Evolutionary conservation across 495 filamentous ascomycete species (phyloP).

Genomic region (Penicillium lividum): DNA sequence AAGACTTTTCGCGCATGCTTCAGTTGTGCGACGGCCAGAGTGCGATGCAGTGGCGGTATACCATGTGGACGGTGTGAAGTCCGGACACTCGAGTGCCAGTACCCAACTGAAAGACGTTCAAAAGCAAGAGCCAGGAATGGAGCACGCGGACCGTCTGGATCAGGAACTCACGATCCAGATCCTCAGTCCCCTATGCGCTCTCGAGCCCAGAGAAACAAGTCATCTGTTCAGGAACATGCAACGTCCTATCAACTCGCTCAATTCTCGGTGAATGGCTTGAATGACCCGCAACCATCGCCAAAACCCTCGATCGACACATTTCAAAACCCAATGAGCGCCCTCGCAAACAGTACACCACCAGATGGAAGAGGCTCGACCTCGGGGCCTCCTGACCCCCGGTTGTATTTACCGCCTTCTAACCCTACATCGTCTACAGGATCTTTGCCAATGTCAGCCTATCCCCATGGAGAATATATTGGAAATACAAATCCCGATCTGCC

Average conservation of each 20-base stretch:
- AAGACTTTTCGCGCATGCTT: slow-evolving; percentile 55
- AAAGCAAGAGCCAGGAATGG: slow-evolving; percentile 35
- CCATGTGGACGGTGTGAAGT: slow-evolving; percentile 56
- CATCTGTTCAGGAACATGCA: not conserved
- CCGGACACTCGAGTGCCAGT: slow-evolving; percentile 53
- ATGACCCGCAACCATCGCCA: slow-evolving; percentile 12
- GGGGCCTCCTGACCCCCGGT: slow-evolving; percentile 7
- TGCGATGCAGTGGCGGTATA: slow-evolving; percentile 55
- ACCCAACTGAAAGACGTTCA: slow-evolving; percentile 48
- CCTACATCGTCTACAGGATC: slow-evolving; percentile 1
- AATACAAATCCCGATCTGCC: slow-evolving; percentile 14
- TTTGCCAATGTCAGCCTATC: slow-evolving; percentile 15
- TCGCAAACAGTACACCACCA: not conserved
- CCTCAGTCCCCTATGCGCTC: slow-evolving; percentile 12
- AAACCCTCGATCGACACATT: slow-evolving; percentile 3
- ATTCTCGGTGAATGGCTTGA: slow-evolving; percentile 19
- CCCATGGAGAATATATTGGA: slow-evolving; percentile 18
- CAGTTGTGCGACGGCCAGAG: slow-evolving; percentile 55
- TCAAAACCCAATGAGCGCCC: slow-evolving; percentile 4
- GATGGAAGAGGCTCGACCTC: slow-evolving; percentile 8
- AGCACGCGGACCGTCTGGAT: slow-evolving; percentile 9
- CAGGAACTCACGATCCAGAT: slow-evolving; percentile 18
- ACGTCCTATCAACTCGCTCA: slow-evolving; percentile 23
- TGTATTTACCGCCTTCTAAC: slow-evolving; percentile 17
- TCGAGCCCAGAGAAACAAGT: not conserved